Percentiles rank a stretch among this genome's conserved stretches.
phyloP scores from a whole-genome alignment of 2,329 filamentous ascomycete genomes.

The Pseudogymnoascus pannorum region DNA sequence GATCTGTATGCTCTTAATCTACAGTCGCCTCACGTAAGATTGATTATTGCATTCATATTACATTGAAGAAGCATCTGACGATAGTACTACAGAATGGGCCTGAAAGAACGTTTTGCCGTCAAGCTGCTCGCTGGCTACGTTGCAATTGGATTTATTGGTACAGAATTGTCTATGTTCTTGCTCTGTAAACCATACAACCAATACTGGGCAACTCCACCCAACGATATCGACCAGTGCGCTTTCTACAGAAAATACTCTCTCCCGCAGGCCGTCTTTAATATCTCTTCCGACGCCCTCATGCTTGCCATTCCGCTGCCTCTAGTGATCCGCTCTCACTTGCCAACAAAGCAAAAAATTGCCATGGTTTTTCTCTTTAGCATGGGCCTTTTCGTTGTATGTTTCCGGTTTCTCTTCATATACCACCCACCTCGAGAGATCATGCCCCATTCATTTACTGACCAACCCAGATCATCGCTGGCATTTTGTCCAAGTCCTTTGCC shows the following conservation, averaged over 20 bases:
- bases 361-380: slow-evolving; percentile 40
- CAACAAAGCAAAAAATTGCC: slow-evolving; percentile 42
- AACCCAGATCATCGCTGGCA: slow-evolving; percentile 38
- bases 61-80: neutral
- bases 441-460: slow-evolving; percentile 5
- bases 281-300: slow-evolving; percentile 51
- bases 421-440: neutral
- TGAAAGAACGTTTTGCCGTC: slow-evolving; percentile 39
- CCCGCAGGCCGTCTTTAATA: slow-evolving; percentile 50
- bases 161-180: slow-evolving; percentile 41
- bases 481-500: slow-evolving; percentile 39
- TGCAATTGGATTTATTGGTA: slow-evolving; percentile 39
- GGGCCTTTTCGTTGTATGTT: slow-evolving; percentile 39
- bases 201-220: slow-evolving; percentile 50
- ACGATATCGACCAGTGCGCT: slow-evolving; percentile 44
- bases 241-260: slow-evolving; percentile 49
- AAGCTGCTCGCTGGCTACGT: slow-evolving; percentile 41
- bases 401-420: neutral
- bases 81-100: slow-evolving; percentile 32
- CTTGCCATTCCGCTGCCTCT: slow-evolving; percentile 48
- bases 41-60: neutral
- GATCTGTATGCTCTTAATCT: slow-evolving; percentile 49
- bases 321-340: slow-evolving; percentile 43
- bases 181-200: slow-evolving; percentile 46
- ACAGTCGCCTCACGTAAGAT: slow-evolving; percentile 44